Base-by-base conservation (phyloP, 352 stramenopile species). In the Phytophthora sansomeana region DNA sequence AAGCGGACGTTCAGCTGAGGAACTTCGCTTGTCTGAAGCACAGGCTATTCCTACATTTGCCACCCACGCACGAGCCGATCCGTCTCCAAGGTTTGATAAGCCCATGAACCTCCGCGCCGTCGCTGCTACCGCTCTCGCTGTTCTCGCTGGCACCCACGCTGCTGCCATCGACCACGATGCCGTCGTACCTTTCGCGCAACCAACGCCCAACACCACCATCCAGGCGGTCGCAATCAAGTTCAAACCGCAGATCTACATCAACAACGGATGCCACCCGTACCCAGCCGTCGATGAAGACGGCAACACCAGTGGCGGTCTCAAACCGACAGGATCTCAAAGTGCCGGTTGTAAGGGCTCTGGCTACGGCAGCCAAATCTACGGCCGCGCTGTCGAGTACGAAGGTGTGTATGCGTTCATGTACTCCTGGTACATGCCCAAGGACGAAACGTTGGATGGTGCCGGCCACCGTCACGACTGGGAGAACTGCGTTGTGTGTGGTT, bases 391-490 rank as follows among this genome's bases (percentile, higher is more conserved):
- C 1, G 53, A 61, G 17, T 61, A 61, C 8, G 30, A 61, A 14
- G 53, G 53, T 1, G 53, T 52, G 7, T 61, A 63, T 24, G 63
- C 55, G 8, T 50, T 71, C 66, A 71, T 71, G 63, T 71, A 71
- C 61, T 64, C 66, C 30, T 78, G 71, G 71, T 80, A 80, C 64
- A 71, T 80, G 50, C 64, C 70, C 19, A 80, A 80, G 65, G 73
- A 80, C 52, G 68, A 69, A 33, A 67, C 53, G 26, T 61, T 61
- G 28, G 44, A 61, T 19, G 44, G 44, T 13, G 35, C 70, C 3
- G 72, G 72, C 11, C 67, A 80, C 57, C 72, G 72, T 48, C 72
- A 80, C 48, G 67, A 80, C 39, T 80, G 68, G 68, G 72, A 77
- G 43, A 65, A 73, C 49, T 55, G 73, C 42, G 60, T 80, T 8